phyloP scores from a whole-genome alignment of 1,139 yeast species.

The Taphrina sp. region DNA sequence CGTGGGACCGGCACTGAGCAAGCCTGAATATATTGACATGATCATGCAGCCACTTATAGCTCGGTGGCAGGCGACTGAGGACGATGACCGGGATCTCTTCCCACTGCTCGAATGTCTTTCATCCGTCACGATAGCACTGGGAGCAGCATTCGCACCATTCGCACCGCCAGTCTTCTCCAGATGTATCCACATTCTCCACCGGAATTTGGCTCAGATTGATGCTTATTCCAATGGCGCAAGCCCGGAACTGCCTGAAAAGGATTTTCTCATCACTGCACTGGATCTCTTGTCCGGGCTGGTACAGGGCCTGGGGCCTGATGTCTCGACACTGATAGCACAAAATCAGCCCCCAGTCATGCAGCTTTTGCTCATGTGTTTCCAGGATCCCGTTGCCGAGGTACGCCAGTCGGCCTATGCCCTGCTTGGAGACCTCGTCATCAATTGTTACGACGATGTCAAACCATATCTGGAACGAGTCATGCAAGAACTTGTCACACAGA shows the following conservation, averaged over 20 bases:
- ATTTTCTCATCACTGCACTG: conserved; percentile 80
- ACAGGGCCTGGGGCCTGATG: conserved; percentile 75
- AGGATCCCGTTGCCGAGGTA: conserved; percentile 77
- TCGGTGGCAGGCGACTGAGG: conserved; percentile 73
- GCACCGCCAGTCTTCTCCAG: conserved; percentile 86
- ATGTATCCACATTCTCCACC: conserved; percentile 65
- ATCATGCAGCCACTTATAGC: conserved; percentile 76
- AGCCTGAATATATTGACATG: conserved; percentile 55
- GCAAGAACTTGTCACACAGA: conserved; percentile 56
- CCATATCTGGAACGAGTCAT: conserved; percentile 62
- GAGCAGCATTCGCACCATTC: conserved; percentile 81
- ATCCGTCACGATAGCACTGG: conserved; percentile 80
- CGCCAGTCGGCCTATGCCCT: conserved; percentile 90
- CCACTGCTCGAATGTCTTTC: conserved; percentile 91
- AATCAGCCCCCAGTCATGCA: conserved; percentile 55
- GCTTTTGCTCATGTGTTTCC: conserved; percentile 66
- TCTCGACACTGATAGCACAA: conserved; percentile 54
- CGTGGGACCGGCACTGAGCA: conserved; percentile 49
- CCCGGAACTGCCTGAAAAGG: conserved; percentile 77
- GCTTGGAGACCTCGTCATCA: conserved; percentile 79
- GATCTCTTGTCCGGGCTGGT: conserved; percentile 89
- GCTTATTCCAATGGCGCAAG: conserved; percentile 67
- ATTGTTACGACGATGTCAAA: conserved; percentile 56
- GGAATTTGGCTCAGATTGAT: conserved; percentile 66
- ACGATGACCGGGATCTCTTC: conserved; percentile 82